Conservation (phyloP, 1,284 basidiomycete genomes). For the Inonotus hispidus region DNA sequence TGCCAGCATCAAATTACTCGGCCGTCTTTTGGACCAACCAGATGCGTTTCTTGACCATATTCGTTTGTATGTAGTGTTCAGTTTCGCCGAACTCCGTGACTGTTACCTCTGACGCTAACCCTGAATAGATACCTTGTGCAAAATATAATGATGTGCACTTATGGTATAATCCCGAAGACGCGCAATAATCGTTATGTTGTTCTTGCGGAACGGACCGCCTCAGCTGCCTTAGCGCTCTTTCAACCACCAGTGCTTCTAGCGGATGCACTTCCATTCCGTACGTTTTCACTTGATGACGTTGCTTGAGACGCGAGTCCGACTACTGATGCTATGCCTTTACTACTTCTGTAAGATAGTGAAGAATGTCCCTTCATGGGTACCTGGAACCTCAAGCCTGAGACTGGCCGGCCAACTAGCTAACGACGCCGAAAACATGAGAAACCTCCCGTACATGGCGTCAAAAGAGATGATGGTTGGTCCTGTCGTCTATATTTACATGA, state of each 20-base stretch:
- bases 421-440: not conserved
- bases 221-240: not conserved
- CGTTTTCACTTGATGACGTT: not conserved
- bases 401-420: not conserved
- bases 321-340: not conserved
- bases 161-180: not conserved
- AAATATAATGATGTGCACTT: not conserved
- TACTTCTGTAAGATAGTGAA: slow-evolving; percentile 11
- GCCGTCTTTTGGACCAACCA: slow-evolving; percentile 20
- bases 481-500: no score
- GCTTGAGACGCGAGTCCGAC: not conserved
- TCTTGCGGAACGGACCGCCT: not conserved
- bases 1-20: slow-evolving; percentile 20
- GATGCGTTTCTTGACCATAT: slow-evolving; percentile 24
- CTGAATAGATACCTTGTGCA: not conserved
- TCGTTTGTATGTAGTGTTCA: slow-evolving; percentile 25
- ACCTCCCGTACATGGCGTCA: not conserved
- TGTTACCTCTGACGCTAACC: not conserved
- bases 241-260: not conserved
- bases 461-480: slow-evolving; percentile 3
- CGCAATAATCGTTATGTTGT: not conserved
- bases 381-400: slow-evolving; percentile 12
- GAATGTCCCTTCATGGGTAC: slow-evolving; percentile 18
- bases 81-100: not conserved
- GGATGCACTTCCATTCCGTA: slow-evolving; percentile 11